Base-by-base conservation (phyloP, 305 asterid genomes). In the Fraxinus latifolia region DNA sequence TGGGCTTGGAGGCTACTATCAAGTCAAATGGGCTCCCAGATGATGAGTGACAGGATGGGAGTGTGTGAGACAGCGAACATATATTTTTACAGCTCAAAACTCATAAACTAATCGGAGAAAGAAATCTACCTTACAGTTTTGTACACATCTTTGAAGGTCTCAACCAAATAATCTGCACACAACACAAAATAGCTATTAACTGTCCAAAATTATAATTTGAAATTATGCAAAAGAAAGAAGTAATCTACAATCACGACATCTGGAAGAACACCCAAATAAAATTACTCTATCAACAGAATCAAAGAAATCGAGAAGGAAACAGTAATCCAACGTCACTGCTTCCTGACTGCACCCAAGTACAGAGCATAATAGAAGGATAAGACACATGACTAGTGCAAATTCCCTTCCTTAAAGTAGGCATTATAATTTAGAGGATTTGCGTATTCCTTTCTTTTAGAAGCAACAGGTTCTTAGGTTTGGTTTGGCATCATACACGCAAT, bases 121-220 rank as follows among this genome's bases (percentile, higher is more conserved):
- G 84, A 21, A 76, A 79, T 84, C 37, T 85, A 95, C 99, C 99
- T 92, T 80, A 91, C 86, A 80, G 90, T 88, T 91, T 89, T 92
- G 89, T 90, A 95, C 53, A 89, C 37, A 86, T 93, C 97, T 73
- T 31, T 88, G 86, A 88, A 89, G 82, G 89, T 93, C 88, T 95
- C 97, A 5, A 88, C 84, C 93, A 95, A 81, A 89, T 89, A 94
- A 89, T 89, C 98, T 95, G 95, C 93, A 86, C 2, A 67, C 75
- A 88, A 76, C 39, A 29, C 15, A 71, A 74, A 84, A 79, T 65
- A 55, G 65, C 72, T 19, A 79, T 89, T 81, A 80, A 44, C 77
- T 75, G 78, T 23, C 62, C 67, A 78, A 50, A 25, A 77, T 15
- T 32, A 5, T 15, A 39, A 76, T 47, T 23, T 2, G 50, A 77